Percentiles rank a stretch among this genome's conserved stretches.
Evolutionary conservation across 2,329 filamentous ascomycete species (phyloP).

Genomic region (Hymenoscyphus occultus): DNA sequence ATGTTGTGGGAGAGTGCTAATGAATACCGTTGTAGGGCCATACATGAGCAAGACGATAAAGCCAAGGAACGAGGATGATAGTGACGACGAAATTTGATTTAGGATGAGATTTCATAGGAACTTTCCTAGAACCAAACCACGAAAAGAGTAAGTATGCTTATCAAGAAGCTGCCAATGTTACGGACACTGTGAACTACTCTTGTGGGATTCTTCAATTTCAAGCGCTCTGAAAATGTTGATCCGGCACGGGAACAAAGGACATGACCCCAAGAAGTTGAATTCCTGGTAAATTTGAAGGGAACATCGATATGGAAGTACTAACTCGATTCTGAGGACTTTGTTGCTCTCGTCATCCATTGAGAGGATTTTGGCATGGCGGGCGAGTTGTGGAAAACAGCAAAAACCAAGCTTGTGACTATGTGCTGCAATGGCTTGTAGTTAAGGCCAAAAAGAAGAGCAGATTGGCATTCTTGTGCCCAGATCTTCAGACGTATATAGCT

Average conservation of each 20-base stretch:
- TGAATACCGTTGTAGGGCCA: slow-evolving; percentile 26
- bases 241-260: not conserved
- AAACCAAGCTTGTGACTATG: not conserved
- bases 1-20: not conserved
- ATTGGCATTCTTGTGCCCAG: too few species aligned
- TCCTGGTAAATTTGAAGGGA: not conserved
- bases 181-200: not conserved
- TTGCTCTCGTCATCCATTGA: not conserved
- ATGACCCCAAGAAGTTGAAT: not conserved
- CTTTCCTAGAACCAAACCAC: not conserved
- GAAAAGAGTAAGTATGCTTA: not conserved
- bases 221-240: not conserved
- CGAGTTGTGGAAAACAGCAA: not conserved
- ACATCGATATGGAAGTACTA: not conserved
- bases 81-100: slow-evolving; percentile 32
- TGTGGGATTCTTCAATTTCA: not conserved
- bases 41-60: slow-evolving; percentile 37
- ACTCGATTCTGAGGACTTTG: not conserved
- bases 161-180: not conserved
- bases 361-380: not conserved
- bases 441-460: too few species aligned
- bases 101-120: not conserved
- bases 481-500: too few species aligned
- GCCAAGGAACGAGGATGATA: slow-evolving; percentile 34
- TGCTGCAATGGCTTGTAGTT: too few species aligned